phyloP scores from a whole-genome alignment of 2,329 filamentous ascomycete genomes.

The Clonostachys rhizophaga region DNA sequence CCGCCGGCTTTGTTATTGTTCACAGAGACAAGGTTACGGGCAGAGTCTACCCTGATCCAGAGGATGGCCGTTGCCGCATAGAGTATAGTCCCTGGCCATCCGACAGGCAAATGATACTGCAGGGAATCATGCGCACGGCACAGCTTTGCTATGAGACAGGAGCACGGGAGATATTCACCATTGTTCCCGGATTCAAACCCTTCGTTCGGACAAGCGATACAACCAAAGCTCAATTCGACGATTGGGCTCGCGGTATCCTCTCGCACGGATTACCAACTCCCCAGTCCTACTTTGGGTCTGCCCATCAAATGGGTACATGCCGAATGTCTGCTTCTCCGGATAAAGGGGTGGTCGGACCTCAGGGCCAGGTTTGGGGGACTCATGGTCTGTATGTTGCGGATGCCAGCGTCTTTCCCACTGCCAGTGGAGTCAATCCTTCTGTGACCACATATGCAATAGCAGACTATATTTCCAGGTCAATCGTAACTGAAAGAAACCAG shows the following conservation, averaged over 20 bases:
- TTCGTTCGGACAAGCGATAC: slow-evolving; percentile 44
- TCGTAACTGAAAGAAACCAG: no score
- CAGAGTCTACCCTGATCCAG: neutral
- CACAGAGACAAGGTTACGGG: neutral
- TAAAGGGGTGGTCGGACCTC: slow-evolving; percentile 46
- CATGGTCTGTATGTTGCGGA: slow-evolving; percentile 61
- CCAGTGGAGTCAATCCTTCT: slow-evolving; percentile 73
- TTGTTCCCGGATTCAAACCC: slow-evolving; percentile 51
- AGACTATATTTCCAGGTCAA: slow-evolving; percentile 23
- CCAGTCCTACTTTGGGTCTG: slow-evolving; percentile 47
- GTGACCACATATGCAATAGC: slow-evolving; percentile 64
- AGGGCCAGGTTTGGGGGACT: slow-evolving; percentile 55
- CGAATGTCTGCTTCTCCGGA: slow-evolving; percentile 52
- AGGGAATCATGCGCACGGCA: slow-evolving; percentile 62
- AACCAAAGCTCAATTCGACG: slow-evolving; percentile 42
- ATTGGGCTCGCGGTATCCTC: slow-evolving; percentile 26
- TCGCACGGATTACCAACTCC: neutral
- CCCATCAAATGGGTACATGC: slow-evolving; percentile 71
- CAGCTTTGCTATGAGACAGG: slow-evolving; percentile 70
- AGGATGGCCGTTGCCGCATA: neutral
- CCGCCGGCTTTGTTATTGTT: neutral
- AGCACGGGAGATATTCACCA: slow-evolving; percentile 66
- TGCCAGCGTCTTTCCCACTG: slow-evolving; percentile 64
- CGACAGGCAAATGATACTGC: slow-evolving; percentile 62
- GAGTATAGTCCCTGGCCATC: slow-evolving; percentile 61